Base-by-base conservation (phyloP, 2,329 filamentous ascomycete genomes). In the Calonectria hawksworthii region DNA sequence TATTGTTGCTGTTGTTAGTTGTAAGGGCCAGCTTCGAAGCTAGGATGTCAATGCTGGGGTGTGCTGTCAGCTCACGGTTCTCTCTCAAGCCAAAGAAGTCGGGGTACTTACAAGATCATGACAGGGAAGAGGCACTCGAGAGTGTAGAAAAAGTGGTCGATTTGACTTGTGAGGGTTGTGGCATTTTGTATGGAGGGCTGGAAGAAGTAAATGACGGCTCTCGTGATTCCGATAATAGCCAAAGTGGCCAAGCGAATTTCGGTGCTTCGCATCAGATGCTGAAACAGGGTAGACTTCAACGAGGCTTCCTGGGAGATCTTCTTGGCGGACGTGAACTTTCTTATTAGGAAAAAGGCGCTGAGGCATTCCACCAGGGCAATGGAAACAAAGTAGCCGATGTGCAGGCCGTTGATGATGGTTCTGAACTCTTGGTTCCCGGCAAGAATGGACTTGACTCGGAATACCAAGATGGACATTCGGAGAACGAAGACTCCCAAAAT, bases 401-500 rank as follows among this genome's bases (percentile, higher is more conserved):
- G 86, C 0, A 87, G 78, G 41, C 81, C 81, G 73, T 86, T 84
- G 74, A 87, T 83, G 6, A 81, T 79, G 7, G 75, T 59, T 64
- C 84, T 80, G 1, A 81, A 64, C 5, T 69, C 70, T 9, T 72
- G 67, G 41, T 76, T 72, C 4, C 71, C 78, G 13, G 80, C 74
- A 8, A 85, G 54, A 3, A 86, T 82, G 41, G 80, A 80, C 13
- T 75, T 78, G 5, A 83, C 78, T 1, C 86, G 83, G 16, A 79
- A 81, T 16, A 82, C 74, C 5, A 84, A 77, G 32, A 87, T 86
- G n/a, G 78, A 74, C 10, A 87, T 79, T 70, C 90, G 88, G 44
- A 91, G 87, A 1, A 88, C 82, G 2, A 84, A 81, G 34, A 92
- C 89, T 23, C 90, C 83, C 1, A 87, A 83, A 56, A 93, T 83